Evolutionary conservation across 2,329 filamentous ascomycete species (phyloP), one percentile per base, ranked within the genome.

Genomic region (Clarireedia monteithiana): DNA sequence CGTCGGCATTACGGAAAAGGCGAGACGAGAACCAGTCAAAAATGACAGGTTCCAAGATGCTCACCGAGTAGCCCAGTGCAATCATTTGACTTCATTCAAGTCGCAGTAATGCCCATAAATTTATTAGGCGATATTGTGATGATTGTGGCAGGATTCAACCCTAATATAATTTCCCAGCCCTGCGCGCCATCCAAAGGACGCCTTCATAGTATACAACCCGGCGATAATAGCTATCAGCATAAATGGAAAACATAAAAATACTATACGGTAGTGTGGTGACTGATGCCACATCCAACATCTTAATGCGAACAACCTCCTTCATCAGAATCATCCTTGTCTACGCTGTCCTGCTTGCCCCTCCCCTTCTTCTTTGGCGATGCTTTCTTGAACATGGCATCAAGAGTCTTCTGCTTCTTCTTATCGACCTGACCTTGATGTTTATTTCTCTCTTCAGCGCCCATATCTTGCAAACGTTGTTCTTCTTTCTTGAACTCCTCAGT

Each of bases 401-500:
- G 68, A 60, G 66, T 70, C 38, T 94, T 39, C 52, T 67, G 81
- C 26, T 77, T 70, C 72, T 89, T 92, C 67, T 84, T 84, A 62
- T 94, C 86, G 10, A 89, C 88, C 72, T 94, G 88, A 38, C 84
- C 86, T 70, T 88, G 83, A 51, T 92, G 79, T 69, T 87, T 89
- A 60, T 80, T 78, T 53, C 94, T 77, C 73, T 96, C 90, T 9
- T 74, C 75, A 17, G 75, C 77, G 0, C 94, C 94, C 66, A 81
- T 75, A 39, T 79, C 82, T 57, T 86, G 79, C 62, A 97, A 70
- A 50, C 82, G 77, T 56, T 72, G 70, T 62, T 90, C 89, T 52
- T 89, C 72, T 12, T 75, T 70, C 62, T 72, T 74, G 68, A 96
- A 96, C 64, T 88, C 85, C 7, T 84, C 77, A n/a, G 81, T 77